Percentiles rank a stretch among this genome's conserved stretches.
These are phyloP conservation scores for Solanum microdontum DNA, from an alignment of 257 asterid species.

Conservation along the genomic window DNA sequence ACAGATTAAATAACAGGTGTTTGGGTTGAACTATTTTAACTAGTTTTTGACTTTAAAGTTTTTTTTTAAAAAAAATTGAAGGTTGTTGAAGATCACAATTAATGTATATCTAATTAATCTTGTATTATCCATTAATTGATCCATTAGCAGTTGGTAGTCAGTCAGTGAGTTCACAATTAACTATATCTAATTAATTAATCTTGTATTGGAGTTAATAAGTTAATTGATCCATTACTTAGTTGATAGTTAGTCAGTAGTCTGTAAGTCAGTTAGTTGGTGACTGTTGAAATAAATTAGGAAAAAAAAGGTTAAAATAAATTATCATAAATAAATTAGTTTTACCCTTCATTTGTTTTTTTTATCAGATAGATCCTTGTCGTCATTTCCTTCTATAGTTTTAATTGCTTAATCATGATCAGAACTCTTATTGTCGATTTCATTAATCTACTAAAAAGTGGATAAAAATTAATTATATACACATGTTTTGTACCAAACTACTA, in stretches of 20 bases:
- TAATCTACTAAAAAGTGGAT: neutral
- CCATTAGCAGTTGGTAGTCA: neutral
- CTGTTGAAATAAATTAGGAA: neutral
- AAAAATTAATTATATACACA: no score
- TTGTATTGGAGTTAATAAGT: neutral
- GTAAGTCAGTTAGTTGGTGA: neutral
- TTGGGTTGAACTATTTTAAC: neutral
- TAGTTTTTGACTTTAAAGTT: no score
- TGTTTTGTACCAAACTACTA: neutral
- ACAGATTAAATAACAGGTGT: no score
- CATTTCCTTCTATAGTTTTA: neutral
- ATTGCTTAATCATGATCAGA: no score
- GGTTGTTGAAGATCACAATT: neutral
- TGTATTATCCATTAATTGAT: no score
- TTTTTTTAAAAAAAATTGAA: no score
- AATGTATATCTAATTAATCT: neutral
- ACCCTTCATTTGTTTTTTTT: neutral
- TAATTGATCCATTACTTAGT: neutral
- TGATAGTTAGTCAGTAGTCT: neutral
- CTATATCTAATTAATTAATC: no score
- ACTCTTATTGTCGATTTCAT: neutral
- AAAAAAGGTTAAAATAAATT: neutral
- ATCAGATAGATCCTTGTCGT: neutral
- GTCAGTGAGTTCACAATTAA: neutral
- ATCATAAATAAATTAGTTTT: no score